Evolutionary conservation across 2,329 filamentous ascomycete genomes (phyloP), one percentile per base, ranked within the genome.

Genomic region (Cadophora sp.): DNA sequence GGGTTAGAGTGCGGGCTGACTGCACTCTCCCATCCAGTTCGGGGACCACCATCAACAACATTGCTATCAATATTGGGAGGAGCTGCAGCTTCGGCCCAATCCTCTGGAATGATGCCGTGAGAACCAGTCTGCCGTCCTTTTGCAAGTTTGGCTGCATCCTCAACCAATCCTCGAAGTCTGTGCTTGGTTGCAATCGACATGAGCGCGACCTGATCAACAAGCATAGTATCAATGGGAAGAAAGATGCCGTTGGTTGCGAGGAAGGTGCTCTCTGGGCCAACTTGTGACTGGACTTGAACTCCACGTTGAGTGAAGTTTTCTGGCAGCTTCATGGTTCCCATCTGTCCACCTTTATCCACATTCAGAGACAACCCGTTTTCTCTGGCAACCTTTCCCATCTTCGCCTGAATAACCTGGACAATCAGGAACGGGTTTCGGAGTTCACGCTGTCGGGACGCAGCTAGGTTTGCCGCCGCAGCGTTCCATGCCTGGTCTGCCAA

Each of bases 141-240:
- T 3, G 93, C 87, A 55, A 97, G 80, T 11, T 85, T 84, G 64
- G 89, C 87, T 13, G 93, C 89, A 73, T 97, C 94, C 75, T 94
- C 91, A 3, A 97, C 76, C 36, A 97, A 80, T 14, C 89, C 87
- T 62, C 92, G 85, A 45, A 97, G 73, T 33, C 93, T 87, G 73
- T 96, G 91, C 76, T 95, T 93, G 11, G 93, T 89, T 20, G 92
- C 92, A 65, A 97, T 85, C 6, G 93, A 96, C 66, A 97, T 78
- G 18, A 97, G 83, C 30, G 92, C 91, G 53, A 97, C 81, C 72
- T 97, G 91, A 68, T 97, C 94, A 16, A 91, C 90, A 41, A 97
- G 82, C 63, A 87, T 89, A 1, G 92, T 88, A 51, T 94, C 91
- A 43, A 91, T 88, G 0, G 96, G 86, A 45, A 96, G 86, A 63